Percentiles rank a stretch among this genome's conserved stretches.
Evolutionary conservation across 371 early-diverging fungal species (phyloP).

Genomic region (Catenaria anguillulae): DNA sequence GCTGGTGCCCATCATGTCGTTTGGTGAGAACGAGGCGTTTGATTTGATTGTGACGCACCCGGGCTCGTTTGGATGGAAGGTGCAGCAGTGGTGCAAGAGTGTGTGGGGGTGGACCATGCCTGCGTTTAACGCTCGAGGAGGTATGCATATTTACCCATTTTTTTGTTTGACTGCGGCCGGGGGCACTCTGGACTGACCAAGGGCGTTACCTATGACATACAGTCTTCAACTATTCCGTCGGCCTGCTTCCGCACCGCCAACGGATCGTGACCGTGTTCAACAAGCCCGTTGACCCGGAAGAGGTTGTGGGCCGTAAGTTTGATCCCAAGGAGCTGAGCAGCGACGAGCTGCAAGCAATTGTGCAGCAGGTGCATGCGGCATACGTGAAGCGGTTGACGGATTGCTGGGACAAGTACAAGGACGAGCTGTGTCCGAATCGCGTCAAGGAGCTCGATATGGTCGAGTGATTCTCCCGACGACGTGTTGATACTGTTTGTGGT

Average conservation of each 20-base stretch:
- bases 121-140: slow-evolving; percentile 32
- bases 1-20: slow-evolving; percentile 26
- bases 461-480: not conserved
- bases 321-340: slow-evolving; percentile 23
- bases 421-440: slow-evolving; percentile 29
- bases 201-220: too few relatives aligned
- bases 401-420: slow-evolving; percentile 29
- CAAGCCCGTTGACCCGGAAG: slow-evolving; percentile 39
- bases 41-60: slow-evolving; percentile 37
- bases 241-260: slow-evolving; percentile 39
- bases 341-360: slow-evolving; percentile 30
- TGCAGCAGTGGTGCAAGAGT: slow-evolving; percentile 44
- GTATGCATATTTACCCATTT: not conserved
- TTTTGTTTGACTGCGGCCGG: too few relatives aligned
- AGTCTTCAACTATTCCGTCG: slow-evolving; percentile 44
- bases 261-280: slow-evolving; percentile 42
- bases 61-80: slow-evolving; percentile 28
- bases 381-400: slow-evolving; percentile 46
- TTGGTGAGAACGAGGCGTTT: slow-evolving; percentile 74
- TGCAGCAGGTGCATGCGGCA: slow-evolving; percentile 32
- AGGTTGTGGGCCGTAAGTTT: slow-evolving; percentile 13
- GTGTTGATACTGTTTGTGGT: not conserved
- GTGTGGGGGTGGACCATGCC: slow-evolving; percentile 51
- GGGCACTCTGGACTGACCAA: slow-evolving; percentile 18
- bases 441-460: slow-evolving; percentile 10